Percentiles rank a stretch among this genome's conserved stretches.
phyloP scores from a whole-genome alignment of 208 protist genomes.

The Jaenimonas drosophilae region DNA sequence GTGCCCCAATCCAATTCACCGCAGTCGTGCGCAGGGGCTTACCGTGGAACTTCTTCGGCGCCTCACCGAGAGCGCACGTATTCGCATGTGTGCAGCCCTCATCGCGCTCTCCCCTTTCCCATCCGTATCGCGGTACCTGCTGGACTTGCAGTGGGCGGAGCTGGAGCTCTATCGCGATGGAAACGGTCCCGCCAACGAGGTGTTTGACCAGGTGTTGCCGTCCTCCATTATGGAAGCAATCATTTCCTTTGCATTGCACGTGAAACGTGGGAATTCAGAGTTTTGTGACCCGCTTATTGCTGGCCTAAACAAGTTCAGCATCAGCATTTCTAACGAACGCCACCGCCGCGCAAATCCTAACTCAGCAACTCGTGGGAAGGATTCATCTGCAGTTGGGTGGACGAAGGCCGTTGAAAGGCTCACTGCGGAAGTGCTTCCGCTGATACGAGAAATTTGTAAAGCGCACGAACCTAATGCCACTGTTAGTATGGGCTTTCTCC shows the following conservation, averaged over 20 bases:
- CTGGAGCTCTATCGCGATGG: constrained; percentile 14
- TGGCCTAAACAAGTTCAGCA: constrained; percentile 47
- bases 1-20: constrained; percentile 26
- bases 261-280: constrained; percentile 17
- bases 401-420: too few relatives aligned
- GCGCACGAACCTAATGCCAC: too few relatives aligned
- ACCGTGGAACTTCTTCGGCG: constrained; percentile 27
- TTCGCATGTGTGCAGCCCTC: constrained; percentile 43
- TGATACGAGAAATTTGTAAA: too few relatives aligned
- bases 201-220: constrained; percentile 20
- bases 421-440: too few relatives aligned
- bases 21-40: constrained; percentile 14
- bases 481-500: too few relatives aligned
- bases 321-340: constrained; percentile 14
- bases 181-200: neutral
- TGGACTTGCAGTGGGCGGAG: constrained; percentile 27
- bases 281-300: constrained; percentile 74
- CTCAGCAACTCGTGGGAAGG: too few relatives aligned
- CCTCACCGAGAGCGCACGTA: constrained; percentile 21
- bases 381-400: too few relatives aligned
- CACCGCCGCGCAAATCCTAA: too few relatives aligned
- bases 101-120: constrained; percentile 55
- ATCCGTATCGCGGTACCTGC: constrained; percentile 50
- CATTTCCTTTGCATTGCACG: constrained; percentile 20
- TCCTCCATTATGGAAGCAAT: constrained; percentile 16